Percentiles rank a stretch among this genome's conserved stretches.
Evolutionary conservation across 106 monocot genomes (phyloP).

Genomic region (Alisma plantagoaquatica): DNA sequence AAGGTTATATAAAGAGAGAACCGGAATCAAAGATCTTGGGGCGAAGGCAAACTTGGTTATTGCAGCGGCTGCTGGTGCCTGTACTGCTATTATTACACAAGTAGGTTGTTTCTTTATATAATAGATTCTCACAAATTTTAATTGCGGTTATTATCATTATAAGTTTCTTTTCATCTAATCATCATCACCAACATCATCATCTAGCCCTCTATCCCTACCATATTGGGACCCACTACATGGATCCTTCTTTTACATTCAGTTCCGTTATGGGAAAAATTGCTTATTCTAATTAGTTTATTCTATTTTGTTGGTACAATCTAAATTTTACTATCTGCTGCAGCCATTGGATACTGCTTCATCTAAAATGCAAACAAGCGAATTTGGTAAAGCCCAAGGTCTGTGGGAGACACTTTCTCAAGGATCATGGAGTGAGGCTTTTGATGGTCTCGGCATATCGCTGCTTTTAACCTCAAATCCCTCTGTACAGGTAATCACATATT

Average conservation of each 20-base stretch:
- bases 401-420: conserved; percentile 70
- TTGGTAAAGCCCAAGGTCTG: conserved; percentile 86
- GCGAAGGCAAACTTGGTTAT: conserved; percentile 80
- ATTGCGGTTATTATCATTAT: too few species aligned
- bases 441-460: conserved; percentile 86
- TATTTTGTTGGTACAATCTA: too few species aligned
- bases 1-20: conserved; percentile 65
- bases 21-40: conserved; percentile 66
- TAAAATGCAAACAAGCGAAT: conserved; percentile 97
- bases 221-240: too few species aligned
- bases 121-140: too few species aligned
- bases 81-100: conserved; percentile 78
- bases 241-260: too few species aligned
- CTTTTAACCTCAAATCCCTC: conserved; percentile 89
- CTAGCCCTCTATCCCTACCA: too few species aligned
- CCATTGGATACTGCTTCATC: conserved; percentile 96
- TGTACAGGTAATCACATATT: too few species aligned
- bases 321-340: conserved; percentile 42
- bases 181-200: too few species aligned
- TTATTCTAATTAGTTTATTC: too few species aligned
- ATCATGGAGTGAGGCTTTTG: conserved; percentile 75
- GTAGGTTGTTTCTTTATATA: conserved; percentile 36
- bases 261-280: too few species aligned
- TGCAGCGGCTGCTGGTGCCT: conserved; percentile 94
- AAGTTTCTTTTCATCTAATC: too few species aligned